Conservation (phyloP, 2,329 filamentous ascomycete species). For the Verticillium nonalfalfae region DNA sequence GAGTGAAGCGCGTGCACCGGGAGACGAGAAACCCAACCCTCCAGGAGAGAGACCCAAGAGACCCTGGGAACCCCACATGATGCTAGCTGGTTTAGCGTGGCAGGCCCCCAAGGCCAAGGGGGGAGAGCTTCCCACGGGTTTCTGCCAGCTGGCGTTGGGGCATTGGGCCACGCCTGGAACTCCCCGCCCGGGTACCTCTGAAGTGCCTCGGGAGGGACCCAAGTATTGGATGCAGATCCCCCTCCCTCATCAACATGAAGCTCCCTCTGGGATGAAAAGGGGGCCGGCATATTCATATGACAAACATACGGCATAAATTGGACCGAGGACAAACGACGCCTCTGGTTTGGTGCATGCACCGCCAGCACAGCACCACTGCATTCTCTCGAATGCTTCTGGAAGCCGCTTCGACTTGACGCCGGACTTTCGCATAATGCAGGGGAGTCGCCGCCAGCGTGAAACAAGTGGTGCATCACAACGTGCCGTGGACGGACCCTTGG, state of each 20-base stretch:
- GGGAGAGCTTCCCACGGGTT: not conserved
- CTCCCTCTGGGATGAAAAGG: conserved; percentile 1
- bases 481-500: not conserved
- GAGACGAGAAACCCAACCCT: too few species aligned
- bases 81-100: not conserved
- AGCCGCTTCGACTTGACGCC: not conserved
- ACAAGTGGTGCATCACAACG: conserved; percentile 1
- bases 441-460: not conserved
- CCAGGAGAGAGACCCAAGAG: not conserved
- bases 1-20: not conserved
- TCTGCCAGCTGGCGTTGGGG: too few species aligned
- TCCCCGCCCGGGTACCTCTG: not conserved
- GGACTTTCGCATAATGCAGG: not conserved
- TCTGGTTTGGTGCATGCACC: not conserved
- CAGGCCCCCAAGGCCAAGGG: not conserved
- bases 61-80: not conserved
- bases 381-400: not conserved
- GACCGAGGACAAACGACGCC: not conserved
- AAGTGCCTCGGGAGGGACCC: too few species aligned
- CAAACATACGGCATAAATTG: not conserved
- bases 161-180: not conserved
- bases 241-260: conserved; percentile 1
- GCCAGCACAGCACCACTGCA: not conserved
- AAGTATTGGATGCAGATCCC: too few species aligned
- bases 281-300: not conserved